A percentile compares a stretch with the other conserved stretches of the same genome.
These are phyloP conservation scores for Pseudocercospora crystallina DNA, from an alignment of 2,329 filamentous ascomycete species.

Conservation along the genomic window DNA sequence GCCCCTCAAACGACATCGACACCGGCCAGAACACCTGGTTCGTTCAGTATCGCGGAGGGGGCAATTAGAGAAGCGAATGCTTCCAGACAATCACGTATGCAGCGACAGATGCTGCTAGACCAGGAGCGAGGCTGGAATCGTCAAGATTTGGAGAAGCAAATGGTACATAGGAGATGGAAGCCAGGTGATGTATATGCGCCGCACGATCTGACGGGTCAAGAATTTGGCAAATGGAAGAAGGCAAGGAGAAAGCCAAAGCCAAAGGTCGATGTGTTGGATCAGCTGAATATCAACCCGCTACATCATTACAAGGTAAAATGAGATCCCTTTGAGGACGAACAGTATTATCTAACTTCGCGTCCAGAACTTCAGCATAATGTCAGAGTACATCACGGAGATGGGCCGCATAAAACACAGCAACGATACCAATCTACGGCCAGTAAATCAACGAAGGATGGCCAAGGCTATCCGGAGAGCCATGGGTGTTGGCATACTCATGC, in stretches of 20 bases:
- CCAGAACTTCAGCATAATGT: conserved; percentile 84
- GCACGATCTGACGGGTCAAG: conserved; percentile 74
- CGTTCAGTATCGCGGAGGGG: no score
- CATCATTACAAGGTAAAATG: conserved; percentile 72
- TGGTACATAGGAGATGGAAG: conserved; percentile 66
- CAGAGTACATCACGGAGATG: conserved; percentile 80
- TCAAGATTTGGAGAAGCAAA: conserved; percentile 59
- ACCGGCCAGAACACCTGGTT: no score
- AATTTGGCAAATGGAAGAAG: conserved; percentile 79
- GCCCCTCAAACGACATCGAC: no score
- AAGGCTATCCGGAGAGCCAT: conserved; percentile 89
- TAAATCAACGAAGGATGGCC: conserved; percentile 89
- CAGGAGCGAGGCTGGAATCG: conserved; percentile 32
- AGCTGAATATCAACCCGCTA: conserved; percentile 74
- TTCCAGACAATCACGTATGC: conserved; percentile 1
- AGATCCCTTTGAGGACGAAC: no score
- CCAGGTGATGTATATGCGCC: conserved; percentile 86
- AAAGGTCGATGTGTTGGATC: conserved; percentile 69
- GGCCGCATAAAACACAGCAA: conserved; percentile 79
- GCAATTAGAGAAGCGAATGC: neutral
- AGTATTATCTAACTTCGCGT: no score
- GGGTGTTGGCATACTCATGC: conserved; percentile 80
- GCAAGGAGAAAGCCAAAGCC: conserved; percentile 50
- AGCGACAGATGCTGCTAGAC: conserved; percentile 18
- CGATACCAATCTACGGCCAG: conserved; percentile 75